Evolutionary conservation across 2,329 filamentous ascomycete species (phyloP).

Genomic region (Aureobasidium subglaciale): DNA sequence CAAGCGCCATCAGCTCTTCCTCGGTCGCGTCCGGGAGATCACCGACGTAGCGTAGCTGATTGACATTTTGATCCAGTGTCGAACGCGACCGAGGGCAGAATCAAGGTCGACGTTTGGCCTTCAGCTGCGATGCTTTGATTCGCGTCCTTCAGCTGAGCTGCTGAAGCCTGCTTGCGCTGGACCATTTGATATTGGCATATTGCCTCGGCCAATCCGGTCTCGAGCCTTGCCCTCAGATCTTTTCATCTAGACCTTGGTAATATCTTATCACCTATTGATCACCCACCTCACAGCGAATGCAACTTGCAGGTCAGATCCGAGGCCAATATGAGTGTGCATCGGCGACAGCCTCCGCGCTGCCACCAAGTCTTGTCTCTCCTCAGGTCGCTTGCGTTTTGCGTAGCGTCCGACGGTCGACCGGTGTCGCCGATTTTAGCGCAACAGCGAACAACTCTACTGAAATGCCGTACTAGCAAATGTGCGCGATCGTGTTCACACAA

Average conservation of each 20-base stretch:
- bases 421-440: background rate
- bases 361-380: background rate
- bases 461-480: background rate
- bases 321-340: background rate
- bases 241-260: background rate
- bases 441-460: background rate
- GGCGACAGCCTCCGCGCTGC: background rate
- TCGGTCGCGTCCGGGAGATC: background rate
- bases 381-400: background rate
- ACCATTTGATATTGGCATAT: no score
- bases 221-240: no score
- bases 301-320: no score
- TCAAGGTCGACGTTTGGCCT: background rate
- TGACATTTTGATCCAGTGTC: background rate
- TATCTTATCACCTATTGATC: background rate
- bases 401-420: background rate
- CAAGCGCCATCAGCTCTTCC: background rate
- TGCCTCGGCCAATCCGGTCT: no score
- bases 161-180: no score
- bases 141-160: background rate
- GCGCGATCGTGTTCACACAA: background rate
- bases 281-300: no score
- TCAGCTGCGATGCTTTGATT: background rate
- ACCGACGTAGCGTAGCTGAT: background rate
- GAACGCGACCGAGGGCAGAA: background rate